A percentile compares a stretch with the other conserved stretches of the same genome.
phyloP scores from a whole-genome alignment of 495 filamentous ascomycete genomes.

The Penicillium odoratum region DNA sequence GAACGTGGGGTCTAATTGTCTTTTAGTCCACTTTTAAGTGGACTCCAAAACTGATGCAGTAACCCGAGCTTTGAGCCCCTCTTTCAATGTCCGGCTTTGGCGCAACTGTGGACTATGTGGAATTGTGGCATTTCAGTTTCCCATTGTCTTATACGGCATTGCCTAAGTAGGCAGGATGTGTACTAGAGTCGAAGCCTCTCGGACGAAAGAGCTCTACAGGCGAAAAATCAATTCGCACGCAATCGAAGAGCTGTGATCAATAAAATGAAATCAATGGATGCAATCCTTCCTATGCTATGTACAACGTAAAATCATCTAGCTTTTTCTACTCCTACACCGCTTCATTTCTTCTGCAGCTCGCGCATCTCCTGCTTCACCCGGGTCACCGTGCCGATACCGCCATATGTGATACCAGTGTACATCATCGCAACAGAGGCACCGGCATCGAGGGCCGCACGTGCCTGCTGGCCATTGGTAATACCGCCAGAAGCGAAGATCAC shows the following conservation, averaged over 20 bases:
- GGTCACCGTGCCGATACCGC: constrained; percentile 80
- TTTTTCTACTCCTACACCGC: constrained; percentile 13
- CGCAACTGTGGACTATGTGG: not conserved
- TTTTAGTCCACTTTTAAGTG: constrained; percentile 12
- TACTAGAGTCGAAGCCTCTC: constrained; percentile 3
- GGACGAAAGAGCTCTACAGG: constrained; percentile 1
- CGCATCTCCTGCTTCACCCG: constrained; percentile 86
- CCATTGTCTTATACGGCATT: constrained; percentile 8
- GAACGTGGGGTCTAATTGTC: not conserved
- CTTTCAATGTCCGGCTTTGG: not conserved
- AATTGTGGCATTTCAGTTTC: not conserved
- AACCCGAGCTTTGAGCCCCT: constrained; percentile 20
- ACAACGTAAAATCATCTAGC: constrained; percentile 19
- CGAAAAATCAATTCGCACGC: not conserved
- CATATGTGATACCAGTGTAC: constrained; percentile 80
- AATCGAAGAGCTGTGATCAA: not conserved
- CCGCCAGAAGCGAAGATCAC: constrained; percentile 91
- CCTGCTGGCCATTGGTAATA: constrained; percentile 82
- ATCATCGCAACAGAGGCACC: constrained; percentile 88
- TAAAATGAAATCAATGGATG: constrained; percentile 4
- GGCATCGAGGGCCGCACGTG: constrained; percentile 72
- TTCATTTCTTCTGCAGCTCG: constrained; percentile 44
- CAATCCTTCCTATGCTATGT: constrained; percentile 25
- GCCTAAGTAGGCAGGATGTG: constrained; percentile 11
- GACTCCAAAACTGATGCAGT: constrained; percentile 22